Evolutionary conservation across 257 asterid species (phyloP), one percentile per base, ranked within the genome.

Genomic region (Solanum bulbocastanum): DNA sequence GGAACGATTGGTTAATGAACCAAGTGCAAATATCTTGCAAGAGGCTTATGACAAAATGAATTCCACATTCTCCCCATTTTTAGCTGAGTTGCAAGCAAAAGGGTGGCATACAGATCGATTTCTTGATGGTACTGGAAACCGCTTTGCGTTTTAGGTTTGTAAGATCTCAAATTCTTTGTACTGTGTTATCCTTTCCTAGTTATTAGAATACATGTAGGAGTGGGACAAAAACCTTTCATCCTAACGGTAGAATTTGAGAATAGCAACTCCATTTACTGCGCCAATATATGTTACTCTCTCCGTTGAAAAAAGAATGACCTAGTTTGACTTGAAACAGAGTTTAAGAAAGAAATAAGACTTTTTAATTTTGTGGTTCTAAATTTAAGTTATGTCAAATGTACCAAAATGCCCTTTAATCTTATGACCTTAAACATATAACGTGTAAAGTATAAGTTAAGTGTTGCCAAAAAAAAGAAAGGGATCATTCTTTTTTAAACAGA

Each of bases 71-170:
- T 87, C 89, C n/a, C 92, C 94, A 8, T 97, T 96, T 82, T 89
- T 96, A 20, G 90, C 94, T 1, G 94, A 92, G 92, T 92, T 97
- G 90, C 95, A 91, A 86, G 93, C 93, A 16, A 96, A 93, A 94
- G 99, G 99, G n/a, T 95, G 99, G 99, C 99, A 96, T 78, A 97
- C 98, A 2, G 99, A 97, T 85, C 98, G 95, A 18, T 97, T 97
- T 91, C 97, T 97, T 84, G 98, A 96, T 88, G 99, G 98, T 58
- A 95, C 96, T 8, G 97, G 99, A 81, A 89, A 92, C 83, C 98
- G 98, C 35, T 95, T 94, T 85, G 90, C 94, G 13, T 86, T 90
- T 46, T 95, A 92, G 90, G 32, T 33, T 88, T 46, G 60, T 39
- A 56, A 78, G 85, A 25, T 44, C 39, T 83, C 58, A 46, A 46